phyloP scores from a whole-genome alignment of 108 stramenopile genomes.

The Phaeodactylum tricornutum region DNA sequence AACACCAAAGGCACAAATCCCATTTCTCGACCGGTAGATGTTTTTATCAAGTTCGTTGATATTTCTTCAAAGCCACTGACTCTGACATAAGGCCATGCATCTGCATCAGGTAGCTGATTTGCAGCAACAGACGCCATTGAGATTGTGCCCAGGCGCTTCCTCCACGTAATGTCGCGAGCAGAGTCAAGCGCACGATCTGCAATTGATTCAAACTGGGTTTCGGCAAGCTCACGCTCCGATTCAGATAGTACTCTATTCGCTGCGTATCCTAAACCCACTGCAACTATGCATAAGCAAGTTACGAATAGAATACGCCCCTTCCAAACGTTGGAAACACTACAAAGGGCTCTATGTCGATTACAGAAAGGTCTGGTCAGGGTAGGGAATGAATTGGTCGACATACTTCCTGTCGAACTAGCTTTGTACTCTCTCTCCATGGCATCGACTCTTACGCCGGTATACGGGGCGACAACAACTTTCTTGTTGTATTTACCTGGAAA shows the following conservation, averaged over 20 bases:
- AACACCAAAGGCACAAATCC: conserved; percentile 12
- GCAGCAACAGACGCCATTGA: conserved; percentile 6
- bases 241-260: conserved; percentile 3
- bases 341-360: no score
- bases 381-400: no score
- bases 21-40: conserved; percentile 1
- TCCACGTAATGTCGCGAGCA: conserved; percentile 4
- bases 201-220: conserved; percentile 8
- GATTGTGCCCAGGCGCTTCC: conserved; percentile 4
- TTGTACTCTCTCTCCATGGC: no score
- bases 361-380: no score
- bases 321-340: no score
- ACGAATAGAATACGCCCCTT: background rate
- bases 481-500: no score
- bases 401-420: no score
- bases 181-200: conserved; percentile 2
- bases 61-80: conserved; percentile 8
- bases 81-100: conserved; percentile 5
- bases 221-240: conserved; percentile 1
- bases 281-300: background rate
- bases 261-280: background rate
- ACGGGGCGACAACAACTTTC: no score
- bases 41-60: conserved; percentile 3
- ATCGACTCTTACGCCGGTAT: no score
- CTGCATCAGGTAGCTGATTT: conserved; percentile 2